Percentiles rank a stretch among this genome's conserved stretches.
phyloP scores from a whole-genome alignment of 83 land plant genomes.

The Picea abies region DNA sequence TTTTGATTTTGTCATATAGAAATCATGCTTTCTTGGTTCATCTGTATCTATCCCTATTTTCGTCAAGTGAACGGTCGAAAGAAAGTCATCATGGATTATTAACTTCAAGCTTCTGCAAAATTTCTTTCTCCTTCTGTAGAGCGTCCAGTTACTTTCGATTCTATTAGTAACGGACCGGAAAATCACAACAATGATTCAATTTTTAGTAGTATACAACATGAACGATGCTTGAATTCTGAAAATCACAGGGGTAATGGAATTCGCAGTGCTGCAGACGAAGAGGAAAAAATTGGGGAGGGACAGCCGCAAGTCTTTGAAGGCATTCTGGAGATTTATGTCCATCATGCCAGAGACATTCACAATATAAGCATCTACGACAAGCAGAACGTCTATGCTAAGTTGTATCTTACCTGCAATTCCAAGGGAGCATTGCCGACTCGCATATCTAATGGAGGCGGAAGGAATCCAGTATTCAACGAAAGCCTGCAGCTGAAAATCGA shows the following conservation, averaged over 20 bases:
- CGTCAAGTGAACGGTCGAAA: no score
- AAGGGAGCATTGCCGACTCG: conserved; percentile 50
- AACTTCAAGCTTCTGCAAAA: no score
- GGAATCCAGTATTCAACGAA: conserved; percentile 85
- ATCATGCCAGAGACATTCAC: conserved; percentile 62
- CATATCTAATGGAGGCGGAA: conserved; percentile 69
- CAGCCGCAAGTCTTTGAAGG: conserved; percentile 23
- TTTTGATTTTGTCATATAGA: no score
- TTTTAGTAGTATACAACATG: neutral
- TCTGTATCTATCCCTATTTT: no score
- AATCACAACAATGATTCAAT: neutral
- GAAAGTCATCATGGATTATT: no score
- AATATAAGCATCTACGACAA: conserved; percentile 83
- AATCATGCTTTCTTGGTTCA: no score
- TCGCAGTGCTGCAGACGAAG: neutral
- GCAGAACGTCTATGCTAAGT: conserved; percentile 86
- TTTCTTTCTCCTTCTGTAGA: no score
- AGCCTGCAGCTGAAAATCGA: conserved; percentile 45
- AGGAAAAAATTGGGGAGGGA: neutral
- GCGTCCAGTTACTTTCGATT: no score
- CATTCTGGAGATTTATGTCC: conserved; percentile 46
- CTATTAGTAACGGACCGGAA: no score
- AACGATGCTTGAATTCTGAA: neutral
- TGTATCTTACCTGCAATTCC: conserved; percentile 65
- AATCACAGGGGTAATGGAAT: neutral